Evolutionary conservation across 176 grass and related monocot genomes (phyloP).

Genomic region (Aegilops tauschii): DNA sequence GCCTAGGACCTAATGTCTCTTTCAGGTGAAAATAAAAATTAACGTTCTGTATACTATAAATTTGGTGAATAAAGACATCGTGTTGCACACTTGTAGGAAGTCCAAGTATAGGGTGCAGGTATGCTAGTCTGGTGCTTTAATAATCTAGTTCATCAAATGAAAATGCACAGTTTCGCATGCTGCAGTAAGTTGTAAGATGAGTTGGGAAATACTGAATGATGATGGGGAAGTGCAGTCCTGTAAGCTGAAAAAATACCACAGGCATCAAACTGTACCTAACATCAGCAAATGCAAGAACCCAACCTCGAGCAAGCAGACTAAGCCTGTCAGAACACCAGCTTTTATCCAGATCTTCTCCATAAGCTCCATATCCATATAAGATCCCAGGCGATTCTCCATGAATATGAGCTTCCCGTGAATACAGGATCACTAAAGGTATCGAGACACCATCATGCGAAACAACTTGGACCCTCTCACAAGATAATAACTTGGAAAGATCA

Average conservation of each 20-base stretch:
- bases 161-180: constrained; percentile 1
- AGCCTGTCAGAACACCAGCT: constrained; percentile 88
- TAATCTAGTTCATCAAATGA: constrained; percentile 12
- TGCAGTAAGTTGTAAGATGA: neutral
- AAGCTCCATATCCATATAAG: constrained; percentile 92
- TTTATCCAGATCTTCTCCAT: constrained; percentile 94
- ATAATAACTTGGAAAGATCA: constrained; percentile 69
- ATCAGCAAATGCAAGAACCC: constrained; percentile 94
- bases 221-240: constrained; percentile 16
- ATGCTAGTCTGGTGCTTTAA: constrained; percentile 2
- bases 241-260: neutral
- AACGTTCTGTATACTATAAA: constrained; percentile 10
- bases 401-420: constrained; percentile 35
- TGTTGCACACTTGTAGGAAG: neutral
- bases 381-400: constrained; percentile 63
- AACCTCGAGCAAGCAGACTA: constrained; percentile 82
- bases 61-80: neutral
- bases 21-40: neutral
- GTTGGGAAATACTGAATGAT: constrained; percentile 28
- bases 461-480: constrained; percentile 70
- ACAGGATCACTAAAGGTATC: constrained; percentile 71
- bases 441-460: constrained; percentile 66
- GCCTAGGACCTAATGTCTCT: neutral
- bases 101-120: neutral
- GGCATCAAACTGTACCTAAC: constrained; percentile 61